Evolutionary conservation across 2,329 filamentous ascomycete species (phyloP).

Genomic region (Akanthomyces muscarius): DNA sequence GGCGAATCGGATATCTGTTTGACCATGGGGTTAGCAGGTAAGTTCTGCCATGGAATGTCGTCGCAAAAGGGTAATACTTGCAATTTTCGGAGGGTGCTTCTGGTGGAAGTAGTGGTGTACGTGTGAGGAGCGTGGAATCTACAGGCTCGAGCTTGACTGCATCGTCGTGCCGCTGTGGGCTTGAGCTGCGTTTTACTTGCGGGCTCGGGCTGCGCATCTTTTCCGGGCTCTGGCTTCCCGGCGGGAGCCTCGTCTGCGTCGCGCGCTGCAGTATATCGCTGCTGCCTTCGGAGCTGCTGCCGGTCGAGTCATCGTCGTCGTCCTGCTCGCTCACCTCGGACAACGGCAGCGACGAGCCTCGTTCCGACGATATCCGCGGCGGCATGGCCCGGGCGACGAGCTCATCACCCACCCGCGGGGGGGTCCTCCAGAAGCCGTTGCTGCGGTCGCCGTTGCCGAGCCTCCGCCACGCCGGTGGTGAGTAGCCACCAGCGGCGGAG

Average conservation of each 20-base stretch:
- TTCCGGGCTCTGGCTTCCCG: constrained; percentile 53
- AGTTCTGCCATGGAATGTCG: not conserved
- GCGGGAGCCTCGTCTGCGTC: constrained; percentile 51
- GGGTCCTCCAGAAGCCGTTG: constrained; percentile 57
- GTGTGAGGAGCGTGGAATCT: constrained; percentile 22
- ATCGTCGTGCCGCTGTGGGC: constrained; percentile 28
- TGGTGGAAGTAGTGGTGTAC: constrained; percentile 21
- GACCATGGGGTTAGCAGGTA: not conserved
- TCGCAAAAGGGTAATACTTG: constrained; percentile 30
- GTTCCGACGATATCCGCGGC: constrained; percentile 27
- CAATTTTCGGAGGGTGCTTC: constrained; percentile 44
- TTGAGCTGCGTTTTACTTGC: constrained; percentile 13
- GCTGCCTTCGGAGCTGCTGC: constrained; percentile 17
- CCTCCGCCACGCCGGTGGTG: constrained; percentile 57
- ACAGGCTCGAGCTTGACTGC: constrained; percentile 36
- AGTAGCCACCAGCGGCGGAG: constrained; percentile 53
- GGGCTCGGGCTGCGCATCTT: constrained; percentile 47
- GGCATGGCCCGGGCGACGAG: constrained; percentile 38
- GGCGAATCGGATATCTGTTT: constrained; percentile 77
- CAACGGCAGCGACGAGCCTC: not conserved
- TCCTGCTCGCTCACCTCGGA: not conserved
- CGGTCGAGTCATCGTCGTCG: constrained; percentile 30
- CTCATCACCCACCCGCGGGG: constrained; percentile 42
- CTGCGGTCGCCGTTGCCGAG: constrained; percentile 56
- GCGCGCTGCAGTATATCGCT: constrained; percentile 43